Percentiles rank a stretch among this genome's conserved stretches.
phyloP scores from a whole-genome alignment of 768 basidiomycete species.

The Neoboletus brunneissimus region DNA sequence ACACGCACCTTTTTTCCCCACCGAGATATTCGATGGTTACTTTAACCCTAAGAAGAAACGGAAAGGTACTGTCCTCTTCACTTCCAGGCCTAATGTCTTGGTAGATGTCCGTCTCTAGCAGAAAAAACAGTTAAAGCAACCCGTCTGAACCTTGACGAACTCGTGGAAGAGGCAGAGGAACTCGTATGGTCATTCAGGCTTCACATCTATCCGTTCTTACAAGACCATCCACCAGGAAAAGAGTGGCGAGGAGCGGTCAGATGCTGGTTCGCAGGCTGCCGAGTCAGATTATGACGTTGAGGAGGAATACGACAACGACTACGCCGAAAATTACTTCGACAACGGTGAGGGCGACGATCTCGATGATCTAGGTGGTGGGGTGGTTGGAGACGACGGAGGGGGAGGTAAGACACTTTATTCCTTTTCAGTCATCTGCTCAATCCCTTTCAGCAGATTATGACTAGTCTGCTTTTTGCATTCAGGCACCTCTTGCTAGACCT shows the following conservation, averaged over 20 bases:
- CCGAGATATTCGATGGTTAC: conserved; percentile 71
- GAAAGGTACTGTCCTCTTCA: conserved; percentile 35
- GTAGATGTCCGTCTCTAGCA: conserved; percentile 2
- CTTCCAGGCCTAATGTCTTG: background rate
- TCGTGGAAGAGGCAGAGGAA: conserved; percentile 64
- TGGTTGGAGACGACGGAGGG: conserved; percentile 61
- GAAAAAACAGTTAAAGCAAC: conserved; percentile 38
- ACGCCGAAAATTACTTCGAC: conserved; percentile 89
- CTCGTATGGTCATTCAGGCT: conserved; percentile 34
- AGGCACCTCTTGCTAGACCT: background rate
- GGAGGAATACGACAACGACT: conserved; percentile 90
- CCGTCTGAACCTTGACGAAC: conserved; percentile 62
- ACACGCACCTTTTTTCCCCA: conserved; percentile 74
- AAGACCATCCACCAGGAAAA: conserved; percentile 48
- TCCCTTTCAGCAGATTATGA: conserved; percentile 22
- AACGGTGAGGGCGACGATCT: conserved; percentile 81
- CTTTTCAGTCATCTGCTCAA: background rate
- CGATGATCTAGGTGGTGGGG: conserved; percentile 74
- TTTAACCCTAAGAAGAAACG: conserved; percentile 74
- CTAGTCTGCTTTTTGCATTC: conserved; percentile 11
- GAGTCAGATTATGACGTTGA: conserved; percentile 83
- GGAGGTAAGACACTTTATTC: conserved; percentile 38
- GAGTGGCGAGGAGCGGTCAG: conserved; percentile 66
- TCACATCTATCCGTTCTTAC: background rate
- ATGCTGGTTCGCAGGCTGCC: conserved; percentile 59